A percentile compares a stretch with the other conserved stretches of the same genome.
Evolutionary conservation across 192 early-diverging fungal species (phyloP).

Genomic region (Coemansia sp.): DNA sequence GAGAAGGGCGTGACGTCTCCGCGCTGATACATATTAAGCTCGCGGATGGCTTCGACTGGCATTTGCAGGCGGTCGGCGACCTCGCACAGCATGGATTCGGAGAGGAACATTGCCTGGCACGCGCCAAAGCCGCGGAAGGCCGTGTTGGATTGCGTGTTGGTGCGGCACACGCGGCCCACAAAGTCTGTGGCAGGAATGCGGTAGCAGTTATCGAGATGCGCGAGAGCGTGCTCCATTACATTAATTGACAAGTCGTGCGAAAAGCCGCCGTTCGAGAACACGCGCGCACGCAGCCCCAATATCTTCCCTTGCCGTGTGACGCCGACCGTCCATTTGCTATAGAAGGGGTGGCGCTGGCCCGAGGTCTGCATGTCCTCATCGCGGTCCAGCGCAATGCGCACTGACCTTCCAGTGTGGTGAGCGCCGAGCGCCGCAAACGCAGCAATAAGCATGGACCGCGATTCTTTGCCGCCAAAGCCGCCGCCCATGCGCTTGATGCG

Average conservation of each 20-base stretch:
- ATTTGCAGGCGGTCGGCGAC: slow-evolving; percentile 71
- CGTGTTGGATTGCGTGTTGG: slow-evolving; percentile 85
- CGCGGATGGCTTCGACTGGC: slow-evolving; percentile 65
- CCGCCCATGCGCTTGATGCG: slow-evolving; percentile 87
- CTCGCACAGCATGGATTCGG: slow-evolving; percentile 78
- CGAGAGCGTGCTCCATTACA: slow-evolving; percentile 75
- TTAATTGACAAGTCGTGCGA: slow-evolving; percentile 66
- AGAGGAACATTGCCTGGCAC: slow-evolving; percentile 83
- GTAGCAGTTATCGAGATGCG: slow-evolving; percentile 83
- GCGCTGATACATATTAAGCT: slow-evolving; percentile 71
- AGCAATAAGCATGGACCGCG: slow-evolving; percentile 65
- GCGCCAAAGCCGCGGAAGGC: slow-evolving; percentile 89
- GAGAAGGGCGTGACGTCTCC: slow-evolving; percentile 73
- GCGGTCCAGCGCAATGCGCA: slow-evolving; percentile 79
- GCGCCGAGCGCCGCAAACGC: slow-evolving; percentile 72
- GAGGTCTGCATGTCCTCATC: slow-evolving; percentile 82
- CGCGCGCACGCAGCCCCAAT: slow-evolving; percentile 61
- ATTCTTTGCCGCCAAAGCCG: slow-evolving; percentile 84
- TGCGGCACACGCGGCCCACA: slow-evolving; percentile 73
- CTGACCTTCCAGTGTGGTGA: slow-evolving; percentile 64
- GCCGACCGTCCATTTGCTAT: slow-evolving; percentile 76
- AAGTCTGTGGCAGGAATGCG: slow-evolving; percentile 70
- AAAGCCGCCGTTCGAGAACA: slow-evolving; percentile 70
- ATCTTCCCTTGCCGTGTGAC: slow-evolving; percentile 70
- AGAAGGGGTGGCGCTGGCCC: slow-evolving; percentile 82